phyloP scores from a whole-genome alignment of 768 basidiomycete genomes.

The Suillus sp. region DNA sequence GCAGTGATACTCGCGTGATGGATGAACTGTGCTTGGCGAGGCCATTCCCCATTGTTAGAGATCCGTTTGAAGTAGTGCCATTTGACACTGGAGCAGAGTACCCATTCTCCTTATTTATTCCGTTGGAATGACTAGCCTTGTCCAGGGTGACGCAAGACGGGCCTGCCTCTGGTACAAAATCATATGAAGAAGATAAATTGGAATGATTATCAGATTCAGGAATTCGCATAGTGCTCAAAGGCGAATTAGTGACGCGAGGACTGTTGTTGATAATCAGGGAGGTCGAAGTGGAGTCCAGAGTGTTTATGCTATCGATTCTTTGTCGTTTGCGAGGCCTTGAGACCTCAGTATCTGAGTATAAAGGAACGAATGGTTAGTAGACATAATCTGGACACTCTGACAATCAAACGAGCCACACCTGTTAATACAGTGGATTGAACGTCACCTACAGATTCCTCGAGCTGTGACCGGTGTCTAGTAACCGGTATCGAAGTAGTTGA shows the following conservation, averaged over 20 bases:
- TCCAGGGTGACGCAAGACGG: conserved; percentile 50
- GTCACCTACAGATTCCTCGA: conserved; percentile 53
- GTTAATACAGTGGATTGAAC: conserved; percentile 23
- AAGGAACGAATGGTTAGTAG: conserved; percentile 5
- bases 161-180: conserved; percentile 48
- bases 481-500: conserved; percentile 53
- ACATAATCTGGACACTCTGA: conserved; percentile 11
- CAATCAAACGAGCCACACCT: conserved; percentile 23
- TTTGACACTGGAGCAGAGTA: conserved; percentile 31
- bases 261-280: conserved; percentile 26
- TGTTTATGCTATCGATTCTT: conserved; percentile 50
- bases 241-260: conserved; percentile 29
- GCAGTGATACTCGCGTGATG: conserved; percentile 63
- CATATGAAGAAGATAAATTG: conserved; percentile 46
- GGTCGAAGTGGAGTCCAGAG: conserved; percentile 37
- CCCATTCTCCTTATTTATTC: conserved; percentile 46
- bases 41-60: conserved; percentile 52
- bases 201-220: conserved; percentile 53
- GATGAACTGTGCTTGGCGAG: conserved; percentile 47
- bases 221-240: conserved; percentile 51
- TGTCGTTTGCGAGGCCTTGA: conserved; percentile 71
- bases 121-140: conserved; percentile 34
- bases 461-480: conserved; percentile 62
- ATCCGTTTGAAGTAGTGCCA: conserved; percentile 36
- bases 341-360: conserved; percentile 48